A percentile compares a stretch with the other conserved stretches of the same genome.
These are phyloP conservation scores for Saturnispora mendoncae DNA, from an alignment of 805 yeast species.

Conservation along the genomic window DNA sequence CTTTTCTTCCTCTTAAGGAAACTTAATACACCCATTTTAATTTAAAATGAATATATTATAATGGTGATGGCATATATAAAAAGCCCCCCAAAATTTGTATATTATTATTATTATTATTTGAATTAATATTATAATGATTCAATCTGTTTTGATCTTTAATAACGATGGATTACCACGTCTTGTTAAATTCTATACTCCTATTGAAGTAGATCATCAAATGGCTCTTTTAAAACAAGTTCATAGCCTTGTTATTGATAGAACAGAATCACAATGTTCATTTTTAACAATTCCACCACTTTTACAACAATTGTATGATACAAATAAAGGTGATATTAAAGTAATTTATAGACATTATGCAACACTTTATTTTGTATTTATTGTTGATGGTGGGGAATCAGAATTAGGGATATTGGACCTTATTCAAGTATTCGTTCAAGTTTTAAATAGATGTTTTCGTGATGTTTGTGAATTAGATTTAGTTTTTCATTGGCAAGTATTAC, in stretches of 20 bases:
- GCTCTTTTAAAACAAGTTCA: slow-evolving; percentile 73
- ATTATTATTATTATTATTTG: too few species aligned
- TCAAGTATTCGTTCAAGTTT: slow-evolving; percentile 92
- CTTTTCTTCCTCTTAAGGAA: slow-evolving; percentile 4
- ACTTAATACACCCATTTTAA: slow-evolving; percentile 6
- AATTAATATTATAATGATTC: slow-evolving; percentile 18
- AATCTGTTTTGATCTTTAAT: slow-evolving; percentile 41
- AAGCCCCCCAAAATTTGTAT: too few species aligned
- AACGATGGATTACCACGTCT: slow-evolving; percentile 85
- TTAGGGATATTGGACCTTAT: slow-evolving; percentile 88
- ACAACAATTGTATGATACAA: slow-evolving; percentile 27
- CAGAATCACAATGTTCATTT: slow-evolving; percentile 76
- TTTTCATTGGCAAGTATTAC: slow-evolving; percentile 97
- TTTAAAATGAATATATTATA: not conserved
- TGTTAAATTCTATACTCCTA: slow-evolving; percentile 85
- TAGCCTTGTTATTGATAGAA: slow-evolving; percentile 62
- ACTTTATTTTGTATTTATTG: slow-evolving; percentile 89
- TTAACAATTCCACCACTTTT: slow-evolving; percentile 77
- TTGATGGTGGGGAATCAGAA: slow-evolving; percentile 93
- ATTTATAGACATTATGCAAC: slow-evolving; percentile 94
- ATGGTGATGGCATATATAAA: not conserved
- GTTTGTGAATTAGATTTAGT: slow-evolving; percentile 94
- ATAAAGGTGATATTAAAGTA: slow-evolving; percentile 69
- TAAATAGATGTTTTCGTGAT: slow-evolving; percentile 86
- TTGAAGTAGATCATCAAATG: slow-evolving; percentile 77